Base-by-base conservation (phyloP, 306 rosid genomes). In the Vigna hirtella region DNA sequence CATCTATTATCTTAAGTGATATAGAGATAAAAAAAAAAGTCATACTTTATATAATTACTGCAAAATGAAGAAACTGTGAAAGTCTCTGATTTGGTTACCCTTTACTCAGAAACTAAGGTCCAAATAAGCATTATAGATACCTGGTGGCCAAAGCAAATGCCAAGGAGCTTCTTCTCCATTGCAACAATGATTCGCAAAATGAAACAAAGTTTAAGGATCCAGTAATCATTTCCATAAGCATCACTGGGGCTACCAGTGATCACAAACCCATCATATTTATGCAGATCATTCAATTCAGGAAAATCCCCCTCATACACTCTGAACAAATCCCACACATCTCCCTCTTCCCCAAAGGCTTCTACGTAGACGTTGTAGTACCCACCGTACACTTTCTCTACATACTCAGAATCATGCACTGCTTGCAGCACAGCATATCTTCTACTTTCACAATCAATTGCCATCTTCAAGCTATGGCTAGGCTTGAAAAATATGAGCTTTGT, bases 111-210 rank as follows among this genome's bases (percentile, higher is more conserved):
- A 3, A 43, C 13, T 43, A 47, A 12, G 32, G 32, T 28, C 32
- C 32, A 28, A 28, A 28, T 3, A 28, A 28, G 32, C 5, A 30
- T 30, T 30, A 30, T 51, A 43, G 0, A 22, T 84, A 88, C 97
- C 91, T 90, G 97, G 70, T 90, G 93, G 7, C 97, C 94, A 38
- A 92, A 90, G 86, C 94, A 92, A 70, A 92, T 87, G 45, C 95
- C 93, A 11, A 92, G 91, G 66, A 92, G 18, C 79, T 88, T 90
- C 81, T 90, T 92, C 70, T 72, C 80, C 90, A 88, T 90, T 71
- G 89, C 81, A 74, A 88, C 85, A 13, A 92, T 66, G 76, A 78
- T 87, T 70, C 79, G 87, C 67, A 92, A 50, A 75, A 92, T 83
- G 66, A 77, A 79, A 70, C 93, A 90, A 0, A 92, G 97, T 70